Conservation (phyloP, 176 grass and related monocot species). For the Cenchrus purpureus region DNA sequence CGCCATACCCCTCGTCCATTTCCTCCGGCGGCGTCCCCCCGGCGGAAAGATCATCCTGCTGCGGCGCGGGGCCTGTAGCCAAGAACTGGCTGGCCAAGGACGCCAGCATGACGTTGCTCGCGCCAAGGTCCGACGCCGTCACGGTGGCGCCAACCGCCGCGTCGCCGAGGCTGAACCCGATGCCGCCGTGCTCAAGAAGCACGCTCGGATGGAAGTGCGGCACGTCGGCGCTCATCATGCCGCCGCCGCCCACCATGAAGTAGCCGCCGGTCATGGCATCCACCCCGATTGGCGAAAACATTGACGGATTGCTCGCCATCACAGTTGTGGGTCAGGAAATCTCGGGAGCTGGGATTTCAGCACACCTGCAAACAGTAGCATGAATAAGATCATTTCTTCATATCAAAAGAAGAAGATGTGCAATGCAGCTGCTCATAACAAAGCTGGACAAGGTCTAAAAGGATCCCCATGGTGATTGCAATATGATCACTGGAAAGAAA, state of each 20-base stretch:
- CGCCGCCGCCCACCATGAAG: constrained; percentile 41
- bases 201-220: constrained; percentile 47
- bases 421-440: background rate
- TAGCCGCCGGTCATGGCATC: constrained; percentile 50
- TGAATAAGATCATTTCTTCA: background rate
- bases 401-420: background rate
- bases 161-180: constrained; percentile 37
- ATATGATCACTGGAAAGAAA: constrained; percentile 7
- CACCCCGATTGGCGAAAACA: constrained; percentile 39
- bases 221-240: constrained; percentile 41
- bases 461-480: background rate
- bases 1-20: constrained; percentile 25
- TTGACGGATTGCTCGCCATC: constrained; percentile 39
- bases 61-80: constrained; percentile 18
- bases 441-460: background rate
- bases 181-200: constrained; percentile 42
- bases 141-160: constrained; percentile 5
- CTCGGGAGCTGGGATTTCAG: constrained; percentile 23
- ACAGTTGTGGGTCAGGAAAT: background rate
- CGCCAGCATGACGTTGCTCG: constrained; percentile 34
- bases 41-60: constrained; percentile 22
- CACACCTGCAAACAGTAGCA: constrained; percentile 32
- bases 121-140: constrained; percentile 12
- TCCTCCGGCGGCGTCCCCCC: constrained; percentile 23
- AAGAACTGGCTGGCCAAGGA: constrained; percentile 54